A percentile compares a stretch with the other conserved stretches of the same genome.
Conservation (phyloP, 2,329 filamentous ascomycete species). For the Pseudogymnoascus sp. region DNA sequence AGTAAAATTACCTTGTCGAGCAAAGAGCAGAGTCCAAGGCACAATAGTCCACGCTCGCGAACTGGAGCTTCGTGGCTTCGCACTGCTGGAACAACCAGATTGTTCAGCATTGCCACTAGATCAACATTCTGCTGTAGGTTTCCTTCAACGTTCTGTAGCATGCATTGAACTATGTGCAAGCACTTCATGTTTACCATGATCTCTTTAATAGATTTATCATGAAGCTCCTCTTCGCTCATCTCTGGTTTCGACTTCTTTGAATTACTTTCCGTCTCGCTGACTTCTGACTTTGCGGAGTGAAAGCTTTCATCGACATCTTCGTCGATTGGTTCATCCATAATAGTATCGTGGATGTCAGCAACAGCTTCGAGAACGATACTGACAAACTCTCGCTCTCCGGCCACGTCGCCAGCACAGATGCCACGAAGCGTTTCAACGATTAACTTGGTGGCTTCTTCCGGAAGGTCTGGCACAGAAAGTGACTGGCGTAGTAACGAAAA, state of each 20-base stretch:
- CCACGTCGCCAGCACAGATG: slow-evolving; percentile 68
- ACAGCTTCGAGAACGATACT: slow-evolving; percentile 86
- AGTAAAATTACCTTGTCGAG: slow-evolving; percentile 60
- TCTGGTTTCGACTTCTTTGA: slow-evolving; percentile 37
- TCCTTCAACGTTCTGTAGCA: slow-evolving; percentile 87
- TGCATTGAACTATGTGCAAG: slow-evolving; percentile 92
- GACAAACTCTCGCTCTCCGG: slow-evolving; percentile 76
- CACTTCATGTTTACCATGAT: slow-evolving; percentile 99
- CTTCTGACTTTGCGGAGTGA: slow-evolving; percentile 82
- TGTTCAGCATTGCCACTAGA: slow-evolving; percentile 96
- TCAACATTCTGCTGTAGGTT: slow-evolving; percentile 83
- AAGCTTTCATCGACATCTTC: slow-evolving; percentile 75
- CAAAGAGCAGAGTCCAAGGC: slow-evolving; percentile 82
- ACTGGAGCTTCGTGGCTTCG: slow-evolving; percentile 89
- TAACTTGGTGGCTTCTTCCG: slow-evolving; percentile 87
- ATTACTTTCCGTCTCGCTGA: slow-evolving; percentile 57
- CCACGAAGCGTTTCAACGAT: slow-evolving; percentile 73
- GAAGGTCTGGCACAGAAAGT: slow-evolving; percentile 76
- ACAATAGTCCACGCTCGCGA: slow-evolving; percentile 81
- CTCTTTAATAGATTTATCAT: slow-evolving; percentile 73
- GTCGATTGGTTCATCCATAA: slow-evolving; percentile 61
- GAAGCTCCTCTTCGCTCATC: slow-evolving; percentile 56
- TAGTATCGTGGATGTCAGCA: slow-evolving; percentile 92
- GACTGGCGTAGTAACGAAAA: slow-evolving; percentile 82
- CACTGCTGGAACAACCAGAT: slow-evolving; percentile 89